Conservation (phyloP, 2,329 filamentous ascomycete species). For the Dothideomycetes sp. region DNA sequence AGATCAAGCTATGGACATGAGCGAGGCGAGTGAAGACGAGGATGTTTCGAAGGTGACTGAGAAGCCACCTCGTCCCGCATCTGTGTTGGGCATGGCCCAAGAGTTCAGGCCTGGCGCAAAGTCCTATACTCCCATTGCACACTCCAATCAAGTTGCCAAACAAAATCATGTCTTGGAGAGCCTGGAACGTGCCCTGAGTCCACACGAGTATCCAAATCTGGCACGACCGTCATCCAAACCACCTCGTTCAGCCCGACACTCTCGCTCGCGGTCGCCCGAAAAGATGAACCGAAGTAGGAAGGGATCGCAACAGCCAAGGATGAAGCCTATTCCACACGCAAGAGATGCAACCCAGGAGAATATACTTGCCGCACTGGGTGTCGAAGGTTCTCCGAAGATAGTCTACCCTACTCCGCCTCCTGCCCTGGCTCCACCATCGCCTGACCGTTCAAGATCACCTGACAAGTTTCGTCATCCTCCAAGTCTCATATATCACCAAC, state of each 20-base stretch:
- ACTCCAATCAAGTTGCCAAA: neutral
- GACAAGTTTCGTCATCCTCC: slow-evolving; percentile 1
- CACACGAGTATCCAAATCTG: slow-evolving; percentile 2
- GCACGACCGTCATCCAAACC: slow-evolving; percentile 9
- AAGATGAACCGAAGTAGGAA: slow-evolving; percentile 5
- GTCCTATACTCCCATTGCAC: neutral
- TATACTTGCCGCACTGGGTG: slow-evolving; percentile 24
- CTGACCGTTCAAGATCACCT: neutral
- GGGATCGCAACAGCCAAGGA: slow-evolving; percentile 4
- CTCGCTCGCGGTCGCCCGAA: slow-evolving; percentile 14
- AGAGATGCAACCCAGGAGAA: slow-evolving; percentile 20
- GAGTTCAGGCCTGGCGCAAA: too few species aligned
- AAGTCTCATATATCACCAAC: too few species aligned
- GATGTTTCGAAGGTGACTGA: too few species aligned
- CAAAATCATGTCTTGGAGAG: slow-evolving; percentile 12
- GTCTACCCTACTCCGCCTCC: slow-evolving; percentile 27
- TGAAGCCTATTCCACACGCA: slow-evolving; percentile 13
- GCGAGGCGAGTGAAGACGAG: slow-evolving; percentile 8
- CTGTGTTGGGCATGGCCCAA: too few species aligned
- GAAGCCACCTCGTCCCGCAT: too few species aligned
- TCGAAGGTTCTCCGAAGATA: slow-evolving; percentile 24
- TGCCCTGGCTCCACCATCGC: slow-evolving; percentile 18
- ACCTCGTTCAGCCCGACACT: slow-evolving; percentile 10
- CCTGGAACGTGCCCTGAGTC: slow-evolving; percentile 21
- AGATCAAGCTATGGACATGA: slow-evolving; percentile 12